Conservation (phyloP, 352 stramenopile species). For the Aphanomyces invadans region DNA sequence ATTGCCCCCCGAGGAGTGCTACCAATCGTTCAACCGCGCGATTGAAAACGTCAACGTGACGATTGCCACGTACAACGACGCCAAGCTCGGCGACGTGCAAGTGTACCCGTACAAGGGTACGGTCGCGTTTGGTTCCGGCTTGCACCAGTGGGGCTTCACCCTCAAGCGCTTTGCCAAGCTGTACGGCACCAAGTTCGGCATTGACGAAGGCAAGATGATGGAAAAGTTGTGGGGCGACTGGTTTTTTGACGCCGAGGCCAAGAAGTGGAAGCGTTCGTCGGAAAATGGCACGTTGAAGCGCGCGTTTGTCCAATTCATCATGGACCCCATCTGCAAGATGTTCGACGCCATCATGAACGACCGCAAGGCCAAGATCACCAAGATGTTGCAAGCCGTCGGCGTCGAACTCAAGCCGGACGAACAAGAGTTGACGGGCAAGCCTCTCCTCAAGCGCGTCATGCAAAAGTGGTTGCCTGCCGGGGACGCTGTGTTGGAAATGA, state of each 20-base stretch:
- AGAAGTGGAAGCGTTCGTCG: constrained; percentile 92
- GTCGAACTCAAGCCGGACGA: constrained; percentile 98
- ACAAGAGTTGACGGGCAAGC: constrained; percentile 93
- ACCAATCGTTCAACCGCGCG: constrained; percentile 96
- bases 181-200: constrained; percentile 98
- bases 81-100: constrained; percentile 93
- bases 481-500: constrained; percentile 99
- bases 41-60: constrained; percentile 99
- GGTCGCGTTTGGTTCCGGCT: constrained; percentile 97
- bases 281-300: constrained; percentile 95
- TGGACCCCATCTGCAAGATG: constrained; percentile 99
- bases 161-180: constrained; percentile 98
- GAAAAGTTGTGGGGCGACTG: constrained; percentile 99
- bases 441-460: constrained; percentile 97
- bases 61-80: constrained; percentile 99
- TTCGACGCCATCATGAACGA: constrained; percentile 99
- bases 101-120: constrained; percentile 98
- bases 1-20: constrained; percentile 97
- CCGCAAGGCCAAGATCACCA: constrained; percentile 98
- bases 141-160: constrained; percentile 99
- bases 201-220: constrained; percentile 99
- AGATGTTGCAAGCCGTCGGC: constrained; percentile 95
- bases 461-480: constrained; percentile 99
- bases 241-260: constrained; percentile 93
- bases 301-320: constrained; percentile 99